Conservation (phyloP, 345 rosid genomes). For the Arabidopsis arenosa region DNA sequence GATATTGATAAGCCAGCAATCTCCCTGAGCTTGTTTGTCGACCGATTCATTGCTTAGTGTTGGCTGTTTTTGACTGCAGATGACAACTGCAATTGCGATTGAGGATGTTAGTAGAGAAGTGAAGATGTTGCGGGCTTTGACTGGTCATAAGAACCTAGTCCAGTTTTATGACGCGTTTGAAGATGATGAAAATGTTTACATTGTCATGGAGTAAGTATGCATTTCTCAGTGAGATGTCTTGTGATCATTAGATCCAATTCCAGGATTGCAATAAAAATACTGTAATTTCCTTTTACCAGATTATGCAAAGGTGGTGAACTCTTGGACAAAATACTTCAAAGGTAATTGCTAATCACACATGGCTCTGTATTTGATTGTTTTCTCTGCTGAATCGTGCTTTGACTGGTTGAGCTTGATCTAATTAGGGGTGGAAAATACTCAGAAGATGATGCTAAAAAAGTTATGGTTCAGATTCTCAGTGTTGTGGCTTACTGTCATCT, state of each 20-base stretch:
- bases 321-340: slow-evolving; percentile 87
- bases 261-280: slow-evolving; percentile 1
- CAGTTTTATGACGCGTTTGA: slow-evolving; percentile 83
- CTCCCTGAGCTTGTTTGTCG: neutral
- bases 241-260: slow-evolving; percentile 6
- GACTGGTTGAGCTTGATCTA: slow-evolving; percentile 26
- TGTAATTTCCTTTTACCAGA: slow-evolving; percentile 48
- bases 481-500: slow-evolving; percentile 93
- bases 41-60: slow-evolving; percentile 19
- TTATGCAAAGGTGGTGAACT: slow-evolving; percentile 97
- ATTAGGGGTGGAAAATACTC: slow-evolving; percentile 95
- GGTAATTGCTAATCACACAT: slow-evolving; percentile 55
- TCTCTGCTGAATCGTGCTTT: slow-evolving; percentile 30
- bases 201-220: slow-evolving; percentile 85
- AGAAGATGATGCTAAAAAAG: slow-evolving; percentile 88
- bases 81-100: slow-evolving; percentile 87
- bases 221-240: slow-evolving; percentile 3
- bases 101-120: slow-evolving; percentile 97
- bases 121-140: slow-evolving; percentile 74
- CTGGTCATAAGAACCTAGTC: slow-evolving; percentile 77
- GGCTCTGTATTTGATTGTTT: slow-evolving; percentile 2
- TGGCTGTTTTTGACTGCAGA: slow-evolving; percentile 52
- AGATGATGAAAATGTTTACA: slow-evolving; percentile 79
- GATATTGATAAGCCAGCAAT: neutral
- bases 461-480: slow-evolving; percentile 89